Evolutionary conservation across 2,329 filamentous ascomycete genomes (phyloP).

Genomic region (Stenocarpella maydis): DNA sequence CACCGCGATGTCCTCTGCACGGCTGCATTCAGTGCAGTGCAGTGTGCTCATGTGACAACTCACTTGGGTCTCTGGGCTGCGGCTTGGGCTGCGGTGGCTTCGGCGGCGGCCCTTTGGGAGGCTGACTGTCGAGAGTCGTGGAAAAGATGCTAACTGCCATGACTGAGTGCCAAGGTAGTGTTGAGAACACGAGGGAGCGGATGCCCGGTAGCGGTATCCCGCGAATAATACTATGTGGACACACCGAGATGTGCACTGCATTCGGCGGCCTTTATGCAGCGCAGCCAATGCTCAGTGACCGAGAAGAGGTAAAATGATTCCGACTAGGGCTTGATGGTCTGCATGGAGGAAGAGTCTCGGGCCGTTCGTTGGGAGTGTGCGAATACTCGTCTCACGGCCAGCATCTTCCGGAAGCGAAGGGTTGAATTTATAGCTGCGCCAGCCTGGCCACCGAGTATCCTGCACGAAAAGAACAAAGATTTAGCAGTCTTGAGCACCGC

Average conservation of each 20-base stretch:
- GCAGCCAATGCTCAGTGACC: neutral
- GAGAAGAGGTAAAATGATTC: neutral
- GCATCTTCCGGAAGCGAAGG: neutral
- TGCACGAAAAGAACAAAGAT: neutral
- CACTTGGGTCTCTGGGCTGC: slow-evolving; percentile 31
- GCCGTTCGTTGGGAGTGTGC: neutral
- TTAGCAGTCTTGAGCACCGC: neutral
- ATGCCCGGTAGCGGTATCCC: neutral
- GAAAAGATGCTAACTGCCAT: neutral
- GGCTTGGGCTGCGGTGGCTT: slow-evolving; percentile 20
- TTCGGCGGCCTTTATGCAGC: neutral
- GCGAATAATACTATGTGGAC: neutral
- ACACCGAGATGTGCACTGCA: neutral
- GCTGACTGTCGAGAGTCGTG: neutral
- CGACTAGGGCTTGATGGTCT: neutral
- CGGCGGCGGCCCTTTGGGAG: neutral
- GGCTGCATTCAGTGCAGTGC: slow-evolving; percentile 8
- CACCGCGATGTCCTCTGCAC: neutral
- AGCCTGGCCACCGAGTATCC: neutral
- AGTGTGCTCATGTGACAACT: slow-evolving; percentile 33
- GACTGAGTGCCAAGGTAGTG: neutral
- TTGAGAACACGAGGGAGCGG: neutral
- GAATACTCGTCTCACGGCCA: neutral
- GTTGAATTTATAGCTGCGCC: slow-evolving; percentile 30
- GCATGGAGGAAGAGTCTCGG: neutral